A percentile compares a stretch with the other conserved stretches of the same genome.
These are phyloP conservation scores for Zymoseptoria crescenta DNA, from an alignment of 2,329 filamentous ascomycete genomes.

Conservation along the genomic window DNA sequence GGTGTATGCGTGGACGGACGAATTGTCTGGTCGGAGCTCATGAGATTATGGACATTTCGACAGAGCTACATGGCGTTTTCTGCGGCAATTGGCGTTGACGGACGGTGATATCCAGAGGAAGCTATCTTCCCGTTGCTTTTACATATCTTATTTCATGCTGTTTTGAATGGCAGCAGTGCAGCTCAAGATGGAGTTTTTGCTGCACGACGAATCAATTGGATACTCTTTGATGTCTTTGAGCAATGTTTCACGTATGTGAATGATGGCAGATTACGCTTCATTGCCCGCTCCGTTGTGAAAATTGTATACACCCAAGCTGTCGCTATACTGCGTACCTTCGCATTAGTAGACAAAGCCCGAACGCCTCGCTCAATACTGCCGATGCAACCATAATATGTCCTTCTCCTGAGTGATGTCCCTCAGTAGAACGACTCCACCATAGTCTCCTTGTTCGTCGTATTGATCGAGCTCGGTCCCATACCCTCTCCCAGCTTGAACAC, in stretches of 20 bases:
- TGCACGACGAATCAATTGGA: neutral
- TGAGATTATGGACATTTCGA: neutral
- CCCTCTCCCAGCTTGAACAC: slow-evolving; percentile 88
- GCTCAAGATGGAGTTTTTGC: neutral
- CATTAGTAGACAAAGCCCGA: slow-evolving; percentile 1
- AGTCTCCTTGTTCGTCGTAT: slow-evolving; percentile 84
- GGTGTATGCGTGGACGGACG: neutral
- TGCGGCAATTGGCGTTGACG: neutral
- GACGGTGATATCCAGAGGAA: neutral
- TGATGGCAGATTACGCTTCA: neutral
- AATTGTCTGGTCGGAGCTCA: neutral
- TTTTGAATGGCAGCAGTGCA: neutral
- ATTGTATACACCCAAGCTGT: neutral
- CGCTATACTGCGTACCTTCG: neutral
- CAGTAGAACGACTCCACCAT: slow-evolving; percentile 99
- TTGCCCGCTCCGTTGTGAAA: neutral
- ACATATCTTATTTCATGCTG: neutral
- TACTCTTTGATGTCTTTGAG: neutral
- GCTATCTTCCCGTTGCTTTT: neutral
- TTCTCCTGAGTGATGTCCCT: slow-evolving; percentile 21
- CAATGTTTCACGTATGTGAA: neutral
- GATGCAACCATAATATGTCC: neutral
- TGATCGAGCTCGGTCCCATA: slow-evolving; percentile 67
- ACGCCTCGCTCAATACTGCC: slow-evolving; percentile 11
- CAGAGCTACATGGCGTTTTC: neutral